Evolutionary conservation across 140 eudicot genomes (phyloP).

Genomic region (Oenanthe javanica): DNA sequence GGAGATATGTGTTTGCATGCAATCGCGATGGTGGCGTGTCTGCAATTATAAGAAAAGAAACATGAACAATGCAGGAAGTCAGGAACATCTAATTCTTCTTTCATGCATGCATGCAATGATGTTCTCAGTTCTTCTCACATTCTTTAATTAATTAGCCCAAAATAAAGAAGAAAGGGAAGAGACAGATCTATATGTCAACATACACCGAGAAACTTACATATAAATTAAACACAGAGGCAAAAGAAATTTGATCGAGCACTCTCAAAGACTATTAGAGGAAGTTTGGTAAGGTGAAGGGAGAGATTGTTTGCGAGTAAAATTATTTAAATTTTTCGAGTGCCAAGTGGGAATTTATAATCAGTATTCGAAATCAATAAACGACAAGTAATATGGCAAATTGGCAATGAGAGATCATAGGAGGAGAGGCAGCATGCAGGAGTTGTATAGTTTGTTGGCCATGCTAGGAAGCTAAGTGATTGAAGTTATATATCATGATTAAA

Average conservation of each 20-base stretch:
- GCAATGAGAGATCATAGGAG: neutral
- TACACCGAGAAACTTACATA: neutral
- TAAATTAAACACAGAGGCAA: neutral
- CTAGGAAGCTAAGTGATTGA: neutral
- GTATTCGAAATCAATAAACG: neutral
- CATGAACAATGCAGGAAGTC: neutral
- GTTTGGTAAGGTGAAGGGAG: neutral
- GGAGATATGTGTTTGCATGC: neutral
- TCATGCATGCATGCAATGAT: slow-evolving; percentile 29
- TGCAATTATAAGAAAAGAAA: neutral
- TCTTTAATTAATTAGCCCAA: neutral
- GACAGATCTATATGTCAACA: neutral
- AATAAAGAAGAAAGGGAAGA: neutral
- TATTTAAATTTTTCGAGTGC: neutral
- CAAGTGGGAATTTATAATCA: neutral
- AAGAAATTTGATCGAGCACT: neutral
- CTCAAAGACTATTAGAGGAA: neutral
- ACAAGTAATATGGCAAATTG: neutral
- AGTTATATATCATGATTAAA: neutral
- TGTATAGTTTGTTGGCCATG: slow-evolving; percentile 3
- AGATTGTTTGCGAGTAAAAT: neutral
- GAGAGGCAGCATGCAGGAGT: neutral
- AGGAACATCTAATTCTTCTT: neutral
- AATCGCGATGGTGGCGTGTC: neutral
- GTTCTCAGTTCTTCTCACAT: neutral